Base-by-base conservation (phyloP, 495 filamentous ascomycete genomes). In the Trypethelium eluteriae region DNA sequence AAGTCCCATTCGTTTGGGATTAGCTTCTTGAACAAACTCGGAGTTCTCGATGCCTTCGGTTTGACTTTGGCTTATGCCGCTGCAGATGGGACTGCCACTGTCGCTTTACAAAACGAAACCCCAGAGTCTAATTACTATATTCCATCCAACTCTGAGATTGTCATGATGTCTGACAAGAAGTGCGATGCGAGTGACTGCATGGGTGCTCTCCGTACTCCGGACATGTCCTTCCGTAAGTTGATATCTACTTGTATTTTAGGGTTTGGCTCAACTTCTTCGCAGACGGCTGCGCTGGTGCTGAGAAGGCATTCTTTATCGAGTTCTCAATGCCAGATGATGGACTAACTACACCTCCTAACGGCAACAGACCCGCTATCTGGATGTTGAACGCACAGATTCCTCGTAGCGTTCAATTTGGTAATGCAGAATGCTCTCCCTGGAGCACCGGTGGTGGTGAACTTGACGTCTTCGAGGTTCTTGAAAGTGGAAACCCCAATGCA, bases 321-420 rank as follows among this genome's bases (percentile, higher is more conserved):
- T 90, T 89, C 74, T 71, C 74, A 16, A 90, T 91, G 88, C 89
- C 89, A 38, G 76, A 84, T 68, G 77, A 75, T 68, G 75, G 76
- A 64, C 75, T 77, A 47, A 77, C 67, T 44, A 68, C 67, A 2
- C 67, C 69, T 10, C 75, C 73, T 39, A 82, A 85, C 68, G 76
- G 64, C 41, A 80, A 89, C 73, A 84, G 85, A 82, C 87, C 87
- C 2, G 78, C 87, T 5, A 81, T 85, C 72, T 91, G 89, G 89
- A 74, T 86, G 38, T 79, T 91, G 38, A 91, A 91, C 76, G 84
- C 86, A 6, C 79, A 82, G 50, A 89, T 92, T 66, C 83, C 87
- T 2, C 80, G 81, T 44, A 88, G 84, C 2, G 75, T 80, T 0
- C 88, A 91, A 70, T 91, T 91, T 74, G 80, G 79, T 46, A 72